phyloP scores from a whole-genome alignment of 768 basidiomycete genomes.

The Phylloporus arenicola region DNA sequence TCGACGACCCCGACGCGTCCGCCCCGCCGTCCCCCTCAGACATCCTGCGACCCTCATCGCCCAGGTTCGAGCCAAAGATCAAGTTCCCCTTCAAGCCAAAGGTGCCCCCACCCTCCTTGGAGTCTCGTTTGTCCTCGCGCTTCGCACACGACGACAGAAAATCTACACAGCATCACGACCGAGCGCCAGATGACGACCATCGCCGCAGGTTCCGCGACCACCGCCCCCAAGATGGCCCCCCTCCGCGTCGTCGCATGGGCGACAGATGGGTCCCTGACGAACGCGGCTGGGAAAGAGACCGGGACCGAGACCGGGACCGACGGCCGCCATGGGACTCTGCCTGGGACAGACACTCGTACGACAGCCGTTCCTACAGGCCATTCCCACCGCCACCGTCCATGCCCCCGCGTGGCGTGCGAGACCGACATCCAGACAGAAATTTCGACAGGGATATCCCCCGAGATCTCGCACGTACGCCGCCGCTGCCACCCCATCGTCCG shows the following conservation, averaged over 20 bases:
- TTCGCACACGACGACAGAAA: constrained; percentile 23
- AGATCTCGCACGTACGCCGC: constrained; percentile 19
- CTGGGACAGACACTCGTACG: constrained; percentile 18
- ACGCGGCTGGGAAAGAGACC: constrained; percentile 20
- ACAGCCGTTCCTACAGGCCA: constrained; percentile 17
- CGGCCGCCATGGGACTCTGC: constrained; percentile 20
- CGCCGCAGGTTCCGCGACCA: constrained; percentile 28
- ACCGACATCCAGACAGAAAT: constrained; percentile 22
- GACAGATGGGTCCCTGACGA: constrained; percentile 26
- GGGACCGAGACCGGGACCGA: constrained; percentile 26
- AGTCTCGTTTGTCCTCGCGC: constrained; percentile 32
- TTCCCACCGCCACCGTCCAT: constrained; percentile 3
- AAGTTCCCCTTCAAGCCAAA: constrained; percentile 73
- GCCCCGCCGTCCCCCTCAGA: constrained; percentile 2
- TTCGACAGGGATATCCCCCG: constrained; percentile 12
- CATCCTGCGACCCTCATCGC: constrained; percentile 31
- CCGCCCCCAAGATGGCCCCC: constrained; percentile 15
- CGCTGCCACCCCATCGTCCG: constrained; percentile 17
- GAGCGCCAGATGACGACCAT: constrained; percentile 43
- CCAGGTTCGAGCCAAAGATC: constrained; percentile 42
- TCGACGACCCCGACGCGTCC: constrained; percentile 50
- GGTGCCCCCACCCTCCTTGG: constrained; percentile 2
- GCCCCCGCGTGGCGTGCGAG: constrained; percentile 17
- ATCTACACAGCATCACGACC: constrained; percentile 31
- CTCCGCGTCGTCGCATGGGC: constrained; percentile 15